Conservation (phyloP, 140 eudicot species). For the Erigeron philadelphicus region DNA sequence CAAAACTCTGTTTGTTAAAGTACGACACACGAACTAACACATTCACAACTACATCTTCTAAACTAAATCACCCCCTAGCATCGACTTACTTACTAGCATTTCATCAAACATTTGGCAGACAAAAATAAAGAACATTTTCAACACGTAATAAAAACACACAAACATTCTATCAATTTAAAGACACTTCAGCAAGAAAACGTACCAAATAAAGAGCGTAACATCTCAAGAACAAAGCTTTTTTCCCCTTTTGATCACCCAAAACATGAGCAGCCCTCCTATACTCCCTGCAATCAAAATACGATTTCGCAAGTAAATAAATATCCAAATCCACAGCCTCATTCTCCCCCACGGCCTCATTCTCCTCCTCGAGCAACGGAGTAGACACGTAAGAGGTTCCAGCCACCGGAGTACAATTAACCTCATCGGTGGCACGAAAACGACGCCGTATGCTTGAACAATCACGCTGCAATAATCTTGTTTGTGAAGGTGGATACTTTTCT, state of each 20-base stretch:
- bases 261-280: conserved; percentile 91
- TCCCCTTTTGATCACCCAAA: conserved; percentile 73
- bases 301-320: conserved; percentile 73
- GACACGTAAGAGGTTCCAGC: conserved; percentile 71
- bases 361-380: conserved; percentile 58
- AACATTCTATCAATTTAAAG: not conserved
- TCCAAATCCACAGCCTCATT: conserved; percentile 57
- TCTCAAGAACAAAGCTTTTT: conserved; percentile 79
- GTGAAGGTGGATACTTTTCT: conserved; percentile 73
- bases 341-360: conserved; percentile 50
- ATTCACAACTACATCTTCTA: not conserved
- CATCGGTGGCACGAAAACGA: conserved; percentile 55
- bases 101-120: conserved; percentile 25
- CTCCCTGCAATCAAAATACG: conserved; percentile 86
- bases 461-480: conserved; percentile 79
- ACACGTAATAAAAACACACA: not conserved
- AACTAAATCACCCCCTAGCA: not conserved
- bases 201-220: conserved; percentile 92
- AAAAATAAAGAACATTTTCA: not conserved
- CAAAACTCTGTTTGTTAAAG: no score
- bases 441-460: conserved; percentile 89
- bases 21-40: not conserved
- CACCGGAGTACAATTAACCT: conserved; percentile 48
- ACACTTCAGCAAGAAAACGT: conserved; percentile 20
- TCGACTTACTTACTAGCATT: conserved; percentile 7